These are phyloP conservation scores for Nitzschia putrida DNA, from an alignment of 108 stramenopile genomes.

Conservation along the genomic window DNA sequence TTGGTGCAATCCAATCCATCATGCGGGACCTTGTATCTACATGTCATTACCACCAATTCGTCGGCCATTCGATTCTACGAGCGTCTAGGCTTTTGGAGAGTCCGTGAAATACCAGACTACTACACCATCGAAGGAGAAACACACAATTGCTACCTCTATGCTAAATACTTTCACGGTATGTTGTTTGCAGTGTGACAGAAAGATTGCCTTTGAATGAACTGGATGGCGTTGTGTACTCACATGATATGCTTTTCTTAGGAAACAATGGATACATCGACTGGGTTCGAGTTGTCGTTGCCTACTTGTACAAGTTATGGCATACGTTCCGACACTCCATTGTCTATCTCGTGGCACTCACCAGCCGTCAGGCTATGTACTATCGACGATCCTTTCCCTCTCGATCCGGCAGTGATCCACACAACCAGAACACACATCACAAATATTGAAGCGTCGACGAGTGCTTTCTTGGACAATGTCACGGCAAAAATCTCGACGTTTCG, in stretches of 20 bases:
- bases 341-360: no score
- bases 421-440: no score
- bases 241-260: neutral
- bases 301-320: no score
- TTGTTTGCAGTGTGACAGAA: neutral
- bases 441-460: no score
- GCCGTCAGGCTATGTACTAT: no score
- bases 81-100: constrained; percentile 67
- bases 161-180: constrained; percentile 76
- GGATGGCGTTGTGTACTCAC: no score
- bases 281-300: neutral
- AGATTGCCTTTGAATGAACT: no score
- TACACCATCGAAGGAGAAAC: constrained; percentile 69
- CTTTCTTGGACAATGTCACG: no score
- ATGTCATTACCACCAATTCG: constrained; percentile 73
- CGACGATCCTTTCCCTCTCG: no score
- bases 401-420: no score
- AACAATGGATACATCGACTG: constrained; percentile 26
- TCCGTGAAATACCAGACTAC: constrained; percentile 73
- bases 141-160: constrained; percentile 78
- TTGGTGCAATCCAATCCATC: constrained; percentile 39
- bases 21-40: constrained; percentile 76
- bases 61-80: constrained; percentile 85
- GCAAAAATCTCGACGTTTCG: no score
- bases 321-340: no score